These are phyloP conservation scores for Prunus yedoensis DNA, from an alignment of 331 rosid species.

Conservation along the genomic window DNA sequence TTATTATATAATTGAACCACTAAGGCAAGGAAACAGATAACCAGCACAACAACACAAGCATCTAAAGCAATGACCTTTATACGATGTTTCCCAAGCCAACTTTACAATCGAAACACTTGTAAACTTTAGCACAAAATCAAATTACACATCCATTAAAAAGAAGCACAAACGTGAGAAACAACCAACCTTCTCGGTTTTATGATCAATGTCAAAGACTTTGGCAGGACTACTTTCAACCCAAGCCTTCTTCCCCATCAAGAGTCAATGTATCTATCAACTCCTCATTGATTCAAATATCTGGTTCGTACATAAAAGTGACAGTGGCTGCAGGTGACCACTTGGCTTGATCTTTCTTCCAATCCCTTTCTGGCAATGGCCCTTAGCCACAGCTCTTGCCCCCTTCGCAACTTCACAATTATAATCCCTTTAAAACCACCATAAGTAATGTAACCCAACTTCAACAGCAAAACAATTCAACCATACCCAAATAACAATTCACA, in stretches of 20 bases:
- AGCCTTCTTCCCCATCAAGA: conserved; percentile 64
- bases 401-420: too few species aligned
- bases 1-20: neutral
- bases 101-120: too few species aligned
- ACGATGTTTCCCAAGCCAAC: too few species aligned
- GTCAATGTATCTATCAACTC: conserved; percentile 86
- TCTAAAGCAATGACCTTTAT: neutral
- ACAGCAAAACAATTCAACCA: too few species aligned
- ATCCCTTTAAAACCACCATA: too few species aligned
- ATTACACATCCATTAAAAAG: neutral
- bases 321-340: too few species aligned
- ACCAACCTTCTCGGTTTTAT: conserved; percentile 71
- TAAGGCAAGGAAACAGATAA: neutral
- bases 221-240: conserved; percentile 97
- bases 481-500: too few species aligned
- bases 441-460: too few species aligned
- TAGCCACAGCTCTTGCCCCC: too few species aligned
- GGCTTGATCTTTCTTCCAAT: too few species aligned
- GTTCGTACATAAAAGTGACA: too few species aligned
- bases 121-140: neutral
- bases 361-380: too few species aligned
- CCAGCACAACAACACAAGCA: neutral
- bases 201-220: conserved; percentile 74
- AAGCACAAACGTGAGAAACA: neutral
- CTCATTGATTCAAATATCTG: conserved; percentile 84